phyloP scores from a whole-genome alignment of 148 eudicot species.

The Arctostaphylos glauca region DNA sequence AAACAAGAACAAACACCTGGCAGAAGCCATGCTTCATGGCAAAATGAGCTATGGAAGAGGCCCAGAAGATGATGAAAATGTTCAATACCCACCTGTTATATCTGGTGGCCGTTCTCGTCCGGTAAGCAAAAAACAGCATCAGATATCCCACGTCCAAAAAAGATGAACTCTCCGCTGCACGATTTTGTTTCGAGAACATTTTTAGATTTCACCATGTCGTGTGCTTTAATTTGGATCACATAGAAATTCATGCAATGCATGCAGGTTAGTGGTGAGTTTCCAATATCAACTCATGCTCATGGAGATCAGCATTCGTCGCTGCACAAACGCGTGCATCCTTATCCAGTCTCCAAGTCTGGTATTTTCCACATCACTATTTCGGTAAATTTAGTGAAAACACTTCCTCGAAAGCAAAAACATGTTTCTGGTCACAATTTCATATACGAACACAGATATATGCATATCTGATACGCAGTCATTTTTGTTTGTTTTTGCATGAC shows the following conservation, averaged over 20 bases:
- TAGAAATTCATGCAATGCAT: conserved; percentile 5
- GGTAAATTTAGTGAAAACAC: neutral
- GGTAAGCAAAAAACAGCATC: conserved; percentile 32
- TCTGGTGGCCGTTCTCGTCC: conserved; percentile 69
- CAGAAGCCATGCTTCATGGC: conserved; percentile 93
- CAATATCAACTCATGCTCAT: conserved; percentile 45
- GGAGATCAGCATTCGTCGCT: conserved; percentile 54
- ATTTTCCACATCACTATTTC: neutral
- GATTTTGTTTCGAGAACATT: neutral
- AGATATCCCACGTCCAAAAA: neutral
- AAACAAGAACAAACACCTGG: conserved; percentile 68
- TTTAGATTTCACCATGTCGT: neutral
- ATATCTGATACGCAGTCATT: neutral
- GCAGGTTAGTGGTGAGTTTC: conserved; percentile 93
- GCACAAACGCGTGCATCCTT: conserved; percentile 80
- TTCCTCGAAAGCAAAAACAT: neutral
- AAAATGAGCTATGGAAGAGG: conserved; percentile 99
- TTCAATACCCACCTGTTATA: conserved; percentile 74
- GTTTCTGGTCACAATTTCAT: neutral
- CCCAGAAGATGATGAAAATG: conserved; percentile 67
- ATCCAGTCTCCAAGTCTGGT: conserved; percentile 71
- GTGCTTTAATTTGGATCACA: neutral
- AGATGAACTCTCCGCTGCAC: neutral
- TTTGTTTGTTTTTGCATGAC: neutral
- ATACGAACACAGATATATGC: no score